Evolutionary conservation across 108 stramenopile species (phyloP), one percentile per base, ranked within the genome.

Genomic region (Cyclotella choctawhatcheeana): DNA sequence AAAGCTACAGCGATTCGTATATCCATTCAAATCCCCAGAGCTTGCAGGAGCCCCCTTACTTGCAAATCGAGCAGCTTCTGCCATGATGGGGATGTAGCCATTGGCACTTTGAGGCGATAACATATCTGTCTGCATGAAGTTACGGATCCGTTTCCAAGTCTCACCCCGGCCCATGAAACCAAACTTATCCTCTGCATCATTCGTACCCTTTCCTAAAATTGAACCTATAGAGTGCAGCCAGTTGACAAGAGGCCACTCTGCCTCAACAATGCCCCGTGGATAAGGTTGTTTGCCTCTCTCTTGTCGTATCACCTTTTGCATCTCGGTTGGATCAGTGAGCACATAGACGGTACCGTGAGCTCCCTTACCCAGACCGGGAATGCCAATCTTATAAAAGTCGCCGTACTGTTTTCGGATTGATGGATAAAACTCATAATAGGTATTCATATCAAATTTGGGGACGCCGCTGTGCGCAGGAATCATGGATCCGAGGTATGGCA

Each of bases 51-150:
- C 73, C 20, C 73, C 79, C 35, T 27, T 30, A 21, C 65, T 67
- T 10, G 73, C 73, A 12, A 48, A 50, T 64, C 45, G 17, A n/a
- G 73, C 67, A 21, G 79, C 79, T n/a, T 69, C 32, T 16, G 40
- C 65, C 50, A 80, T 74, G 24, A 33, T 51, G 26, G 79, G 73
- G 12, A 80, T 35, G 21, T 74, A 80, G 2, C 73, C 71, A 0
- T 1, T 14, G 0, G 73, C 79, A 69, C 64, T 65, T 24, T 58
- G 40, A 17, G 79, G 79, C 26, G 26, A 27, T 4, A 80, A 29
- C 51, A 80, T 47, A 22, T 74, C 79, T 21, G 74, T 75, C 25
- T 75, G 74, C 17, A 75, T 10, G 37, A 75, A 75, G 4, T 64
- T 59, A 4, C 74, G 67, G n/a, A 60, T 32, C 8, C 74, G 54